Evolutionary conservation across 2,329 filamentous ascomycete species (phyloP).

Genomic region (Rosellinia necatrix): DNA sequence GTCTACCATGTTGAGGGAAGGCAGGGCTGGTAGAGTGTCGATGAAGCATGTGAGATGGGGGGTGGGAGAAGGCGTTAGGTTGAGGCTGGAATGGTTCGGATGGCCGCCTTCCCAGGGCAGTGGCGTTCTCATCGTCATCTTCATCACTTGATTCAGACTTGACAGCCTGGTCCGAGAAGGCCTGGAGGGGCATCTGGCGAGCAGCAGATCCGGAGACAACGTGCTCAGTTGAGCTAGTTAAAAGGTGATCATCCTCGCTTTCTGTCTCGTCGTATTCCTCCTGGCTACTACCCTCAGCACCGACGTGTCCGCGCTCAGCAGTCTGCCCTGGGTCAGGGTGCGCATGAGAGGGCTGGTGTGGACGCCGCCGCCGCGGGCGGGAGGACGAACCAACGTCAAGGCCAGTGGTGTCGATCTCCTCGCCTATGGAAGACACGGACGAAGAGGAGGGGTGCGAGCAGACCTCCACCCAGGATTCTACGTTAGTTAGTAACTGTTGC

Average conservation of each 20-base stretch:
- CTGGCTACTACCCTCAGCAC: slow-evolving; percentile 70
- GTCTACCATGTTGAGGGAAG: slow-evolving; percentile 54
- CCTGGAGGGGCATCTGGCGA: slow-evolving; percentile 43
- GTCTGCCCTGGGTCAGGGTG: slow-evolving; percentile 38
- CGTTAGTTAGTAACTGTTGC: slow-evolving; percentile 33
- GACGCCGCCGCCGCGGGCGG: slow-evolving; percentile 61
- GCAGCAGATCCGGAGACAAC: slow-evolving; percentile 39
- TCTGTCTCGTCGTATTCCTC: slow-evolving; percentile 95
- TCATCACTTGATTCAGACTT: slow-evolving; percentile 53
- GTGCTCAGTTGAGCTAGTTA: slow-evolving; percentile 65
- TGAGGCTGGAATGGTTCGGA: slow-evolving; percentile 78
- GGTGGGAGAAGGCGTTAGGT: slow-evolving; percentile 90
- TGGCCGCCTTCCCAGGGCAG: slow-evolving; percentile 68
- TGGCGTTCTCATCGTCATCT: slow-evolving; percentile 75
- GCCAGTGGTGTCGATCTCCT: slow-evolving; percentile 90
- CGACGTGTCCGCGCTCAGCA: slow-evolving; percentile 41
- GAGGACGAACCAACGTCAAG: slow-evolving; percentile 74
- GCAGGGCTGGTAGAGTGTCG: slow-evolving; percentile 56
- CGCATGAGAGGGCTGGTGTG: slow-evolving; percentile 41
- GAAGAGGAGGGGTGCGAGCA: slow-evolving; percentile 92
- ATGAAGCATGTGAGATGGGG: slow-evolving; percentile 59
- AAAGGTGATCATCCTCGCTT: slow-evolving; percentile 77
- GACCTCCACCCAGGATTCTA: slow-evolving; percentile 97
- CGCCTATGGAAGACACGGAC: slow-evolving; percentile 81
- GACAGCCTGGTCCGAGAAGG: slow-evolving; percentile 44